Base-by-base conservation (phyloP, 805 yeast genomes). In the Zygosaccharomyces bisporus region DNA sequence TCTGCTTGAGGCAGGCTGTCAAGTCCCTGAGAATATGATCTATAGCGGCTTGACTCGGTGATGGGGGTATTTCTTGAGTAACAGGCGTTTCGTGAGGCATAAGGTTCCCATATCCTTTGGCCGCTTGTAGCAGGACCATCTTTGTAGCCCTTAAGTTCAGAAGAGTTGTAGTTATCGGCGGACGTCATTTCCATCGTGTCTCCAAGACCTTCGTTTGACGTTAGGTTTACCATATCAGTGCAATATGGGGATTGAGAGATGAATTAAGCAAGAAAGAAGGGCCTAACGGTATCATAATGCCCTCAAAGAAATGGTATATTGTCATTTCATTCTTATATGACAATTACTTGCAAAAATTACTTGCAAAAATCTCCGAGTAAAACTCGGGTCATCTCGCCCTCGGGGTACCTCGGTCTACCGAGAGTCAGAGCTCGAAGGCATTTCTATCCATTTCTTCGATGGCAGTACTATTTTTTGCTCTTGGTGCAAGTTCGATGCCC, bases 381-480 rank as follows among this genome's bases (percentile, higher is more conserved):
- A 27, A 27, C 30, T 27, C 31, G 6, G 25, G 6, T 27, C 31
- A 4, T 13, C 6, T 13, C n/a, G 13, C 30, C 4, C 30, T 25
- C 30, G 30, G 30, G 30, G 30, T 7, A 21, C 7, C n/a, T 25
- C 30, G 30, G 30, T 25, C 4, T 33, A n/a, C 36, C 20, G 23
- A 21, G 23, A n/a, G 9, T 20, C 9, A n/a, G n/a, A n/a, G n/a
- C n/a, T n/a, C n/a, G n/a, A n/a, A n/a, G n/a, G n/a, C n/a, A n/a
- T n/a, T n/a, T n/a, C n/a, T n/a, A n/a, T n/a, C n/a, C n/a, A n/a
- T n/a, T n/a, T n/a, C n/a, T n/a, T n/a, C n/a, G n/a, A n/a, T n/a
- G n/a, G n/a, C n/a, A n/a, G n/a, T n/a, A n/a, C 30, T 14, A n/a
- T 39, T 39, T 39, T 29, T 39, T 31, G 31, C 32, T 37, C 24